Conservation (phyloP, 176 grass and related monocot genomes). For the Oryza officinalis region DNA sequence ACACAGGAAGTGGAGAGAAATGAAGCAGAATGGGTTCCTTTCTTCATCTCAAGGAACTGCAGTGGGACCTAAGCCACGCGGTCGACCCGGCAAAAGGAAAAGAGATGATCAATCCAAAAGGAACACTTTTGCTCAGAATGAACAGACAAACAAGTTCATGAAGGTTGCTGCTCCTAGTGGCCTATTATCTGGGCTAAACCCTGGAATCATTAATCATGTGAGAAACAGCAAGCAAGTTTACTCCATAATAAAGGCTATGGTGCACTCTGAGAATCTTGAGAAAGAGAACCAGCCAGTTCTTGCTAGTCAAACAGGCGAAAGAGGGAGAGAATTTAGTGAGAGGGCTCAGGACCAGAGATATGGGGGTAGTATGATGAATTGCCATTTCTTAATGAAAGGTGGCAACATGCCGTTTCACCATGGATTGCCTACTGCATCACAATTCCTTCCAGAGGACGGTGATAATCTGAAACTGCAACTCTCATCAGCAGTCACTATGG, state of each 20-base stretch:
- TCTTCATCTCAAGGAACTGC: slow-evolving; percentile 68
- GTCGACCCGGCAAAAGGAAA: slow-evolving; percentile 61
- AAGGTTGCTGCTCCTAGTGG: slow-evolving; percentile 95
- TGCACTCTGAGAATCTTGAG: slow-evolving; percentile 68
- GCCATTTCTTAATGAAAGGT: slow-evolving; percentile 40
- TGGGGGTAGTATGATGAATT: slow-evolving; percentile 34
- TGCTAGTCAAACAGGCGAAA: slow-evolving; percentile 36
- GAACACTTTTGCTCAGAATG: slow-evolving; percentile 44
- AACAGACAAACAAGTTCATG: slow-evolving; percentile 59
- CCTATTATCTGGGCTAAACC: slow-evolving; percentile 86
- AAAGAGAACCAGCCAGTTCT: slow-evolving; percentile 35
- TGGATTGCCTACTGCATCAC: slow-evolving; percentile 30
- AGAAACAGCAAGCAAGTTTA: slow-evolving; percentile 98
- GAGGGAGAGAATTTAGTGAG: slow-evolving; percentile 43
- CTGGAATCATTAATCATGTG: slow-evolving; percentile 98
- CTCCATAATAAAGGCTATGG: slow-evolving; percentile 96
- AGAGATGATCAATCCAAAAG: slow-evolving; percentile 56
- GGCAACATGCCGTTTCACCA: slow-evolving; percentile 35
- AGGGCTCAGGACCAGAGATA: slow-evolving; percentile 40
- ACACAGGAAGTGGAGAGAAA: slow-evolving; percentile 84
- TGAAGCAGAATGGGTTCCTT: slow-evolving; percentile 98
- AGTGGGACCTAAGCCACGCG: slow-evolving; percentile 53
- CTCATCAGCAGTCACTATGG: slow-evolving; percentile 54
- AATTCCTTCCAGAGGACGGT: slow-evolving; percentile 29
- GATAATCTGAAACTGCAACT: slow-evolving; percentile 62